These are phyloP conservation scores for Pinus albicaulis DNA, from an alignment of 75 land plant genomes.

Conservation along the genomic window DNA sequence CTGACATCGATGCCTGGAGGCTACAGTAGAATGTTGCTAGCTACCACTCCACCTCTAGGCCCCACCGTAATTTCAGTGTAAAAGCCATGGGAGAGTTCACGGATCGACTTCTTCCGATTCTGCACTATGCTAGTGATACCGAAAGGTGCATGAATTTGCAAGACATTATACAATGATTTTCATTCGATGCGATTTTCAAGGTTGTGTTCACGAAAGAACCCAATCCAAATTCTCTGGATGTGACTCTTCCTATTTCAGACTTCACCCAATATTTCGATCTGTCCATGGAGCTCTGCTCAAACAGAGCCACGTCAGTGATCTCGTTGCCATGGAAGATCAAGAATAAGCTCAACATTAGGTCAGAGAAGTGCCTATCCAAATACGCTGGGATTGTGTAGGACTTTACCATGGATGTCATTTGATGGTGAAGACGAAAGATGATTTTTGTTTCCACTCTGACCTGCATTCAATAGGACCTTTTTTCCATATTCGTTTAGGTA, in stretches of 20 bases:
- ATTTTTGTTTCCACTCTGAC: neutral
- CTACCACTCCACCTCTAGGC: conserved; percentile 12
- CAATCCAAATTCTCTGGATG: conserved; percentile 5
- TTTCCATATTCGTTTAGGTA: conserved; percentile 19
- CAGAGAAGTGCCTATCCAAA: conserved; percentile 9
- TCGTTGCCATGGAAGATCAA: conserved; percentile 9
- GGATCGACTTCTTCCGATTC: conserved; percentile 13
- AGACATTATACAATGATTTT: conserved; percentile 15
- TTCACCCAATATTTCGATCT: conserved; percentile 14
- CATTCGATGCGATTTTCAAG: conserved; percentile 24
- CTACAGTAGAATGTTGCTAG: conserved; percentile 26
- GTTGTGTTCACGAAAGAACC: conserved; percentile 29
- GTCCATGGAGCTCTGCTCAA: neutral
- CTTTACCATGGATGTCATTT: conserved; percentile 17
- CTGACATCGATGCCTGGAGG: conserved; percentile 29
- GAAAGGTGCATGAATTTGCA: conserved; percentile 13
- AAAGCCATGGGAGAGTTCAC: neutral
- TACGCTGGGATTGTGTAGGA: conserved; percentile 16
- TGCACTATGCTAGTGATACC: neutral
- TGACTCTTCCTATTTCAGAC: conserved; percentile 10
- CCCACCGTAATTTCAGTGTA: conserved; percentile 18
- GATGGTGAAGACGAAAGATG: neutral
- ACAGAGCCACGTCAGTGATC: neutral
- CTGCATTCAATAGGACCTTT: conserved; percentile 10
- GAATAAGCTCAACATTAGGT: conserved; percentile 12